phyloP scores from a whole-genome alignment of 2,329 filamentous ascomycete species.

The Stenocarpella maydis region DNA sequence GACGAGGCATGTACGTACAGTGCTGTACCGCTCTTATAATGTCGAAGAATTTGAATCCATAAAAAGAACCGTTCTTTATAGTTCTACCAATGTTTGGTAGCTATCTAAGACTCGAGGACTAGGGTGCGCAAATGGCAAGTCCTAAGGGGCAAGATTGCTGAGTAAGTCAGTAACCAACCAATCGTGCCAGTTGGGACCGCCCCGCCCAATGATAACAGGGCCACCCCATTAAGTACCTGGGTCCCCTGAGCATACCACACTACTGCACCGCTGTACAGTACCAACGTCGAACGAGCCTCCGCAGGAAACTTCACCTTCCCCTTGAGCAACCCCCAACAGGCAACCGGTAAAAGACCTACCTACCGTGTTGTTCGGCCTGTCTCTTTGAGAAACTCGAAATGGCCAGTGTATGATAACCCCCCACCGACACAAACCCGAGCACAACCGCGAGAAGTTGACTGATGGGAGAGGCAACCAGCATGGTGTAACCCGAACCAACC shows the following conservation, averaged over 20 bases:
- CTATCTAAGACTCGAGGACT: too few species aligned
- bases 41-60: too few species aligned
- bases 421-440: constrained; percentile 1
- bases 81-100: too few species aligned
- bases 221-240: not conserved
- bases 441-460: constrained; percentile 32
- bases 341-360: not conserved
- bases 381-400: constrained; percentile 22
- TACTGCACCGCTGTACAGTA: not conserved
- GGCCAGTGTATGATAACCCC: constrained; percentile 33
- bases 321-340: not conserved
- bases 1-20: too few species aligned
- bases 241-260: not conserved
- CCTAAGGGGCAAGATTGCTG: not conserved
- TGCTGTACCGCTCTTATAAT: too few species aligned
- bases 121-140: not conserved
- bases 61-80: too few species aligned
- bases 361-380: not conserved
- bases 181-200: not conserved
- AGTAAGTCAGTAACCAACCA: too few species aligned
- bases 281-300: not conserved
- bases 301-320: constrained; percentile 8
- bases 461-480: constrained; percentile 64
- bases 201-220: not conserved
- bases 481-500: constrained; percentile 77